Evolutionary conservation across 2,329 filamentous ascomycete genomes (phyloP), one percentile per base, ranked within the genome.

Genomic region (Talaromyces sp.): DNA sequence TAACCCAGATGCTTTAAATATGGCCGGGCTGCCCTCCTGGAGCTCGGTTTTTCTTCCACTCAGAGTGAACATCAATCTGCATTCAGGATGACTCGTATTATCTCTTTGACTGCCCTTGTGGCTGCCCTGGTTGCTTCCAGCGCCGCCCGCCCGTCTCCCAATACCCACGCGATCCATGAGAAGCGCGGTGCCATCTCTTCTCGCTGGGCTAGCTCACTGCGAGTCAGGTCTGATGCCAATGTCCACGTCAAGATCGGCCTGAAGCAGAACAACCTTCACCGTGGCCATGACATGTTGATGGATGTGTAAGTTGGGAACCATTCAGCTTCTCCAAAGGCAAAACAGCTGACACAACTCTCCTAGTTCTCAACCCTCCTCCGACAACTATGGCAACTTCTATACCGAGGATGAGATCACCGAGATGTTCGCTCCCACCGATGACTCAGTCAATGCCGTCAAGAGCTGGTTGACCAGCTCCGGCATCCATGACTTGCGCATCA

Each of bases 381-480:
- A 72, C 12, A 76, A 72, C 5, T 81, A 76, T 65, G 78, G 77
- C 23, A 67, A 77, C 60, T 75, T 78, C 61, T 81, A 77, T 75
- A 74, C 75, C 5, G 69, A 74, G 8, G 72, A 81, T 36, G 64
- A 81, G 58, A 72, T 82, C 44, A 76, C 76, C 51, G 72, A 78
- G 42, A 71, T 75, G 9, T 81, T 81, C 64, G 73, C 77, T 27
- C 76, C 78, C 10, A 69, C 68, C 16, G 65, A 67, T 6, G 79
- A 83, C 50, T 74, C 82, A 5, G 78, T 86, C 3, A 73, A 79
- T 16, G 72, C 79, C 1, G 82, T 87, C 33, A 79, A 79, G 66
- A 67, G 75, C 8, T 88, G 85, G 85, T 77, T 87, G n/a, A 70
- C 76, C 23, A 69, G 72, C 5, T 78, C 80, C 27, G 86, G 85